Evolutionary conservation across 805 yeast genomes (phyloP).

Genomic region (Pichia cabralensis): DNA sequence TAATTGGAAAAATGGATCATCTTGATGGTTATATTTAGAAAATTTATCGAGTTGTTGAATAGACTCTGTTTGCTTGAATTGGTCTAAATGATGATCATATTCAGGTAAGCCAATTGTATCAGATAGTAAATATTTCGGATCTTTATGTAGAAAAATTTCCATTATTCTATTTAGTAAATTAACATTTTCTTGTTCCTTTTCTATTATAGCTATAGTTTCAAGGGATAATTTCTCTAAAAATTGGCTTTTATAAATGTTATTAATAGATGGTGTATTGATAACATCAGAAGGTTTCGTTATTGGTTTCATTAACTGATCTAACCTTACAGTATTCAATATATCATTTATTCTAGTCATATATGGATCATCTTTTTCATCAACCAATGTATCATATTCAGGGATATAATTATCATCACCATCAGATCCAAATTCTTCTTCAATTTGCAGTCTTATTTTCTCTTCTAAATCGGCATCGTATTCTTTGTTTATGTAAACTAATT

Average conservation of each 20-base stretch:
- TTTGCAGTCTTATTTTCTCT: conserved; percentile 17
- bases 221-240: conserved; percentile 53
- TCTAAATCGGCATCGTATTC: conserved; percentile 14
- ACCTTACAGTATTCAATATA: conserved; percentile 39
- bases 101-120: conserved; percentile 54
- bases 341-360: conserved; percentile 9
- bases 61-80: conserved; percentile 8
- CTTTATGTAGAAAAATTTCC: conserved; percentile 80
- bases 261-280: conserved; percentile 57
- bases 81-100: conserved; percentile 55
- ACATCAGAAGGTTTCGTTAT: conserved; percentile 74
- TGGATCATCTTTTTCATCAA: conserved; percentile 15
- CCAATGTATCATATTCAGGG: conserved; percentile 1
- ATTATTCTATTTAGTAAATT: conserved; percentile 60
- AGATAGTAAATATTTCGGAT: conserved; percentile 57
- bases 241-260: conserved; percentile 50
- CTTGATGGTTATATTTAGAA: background rate
- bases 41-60: background rate
- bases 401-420: conserved; percentile 13
- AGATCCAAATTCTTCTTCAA: conserved; percentile 22
- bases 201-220: conserved; percentile 69
- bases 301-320: conserved; percentile 61
- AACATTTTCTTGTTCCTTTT: conserved; percentile 72
- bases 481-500: conserved; percentile 20
- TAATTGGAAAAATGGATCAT: conserved; percentile 57